Base-by-base conservation (phyloP, 345 rosid genomes). In the Pugionium dolabratum region DNA sequence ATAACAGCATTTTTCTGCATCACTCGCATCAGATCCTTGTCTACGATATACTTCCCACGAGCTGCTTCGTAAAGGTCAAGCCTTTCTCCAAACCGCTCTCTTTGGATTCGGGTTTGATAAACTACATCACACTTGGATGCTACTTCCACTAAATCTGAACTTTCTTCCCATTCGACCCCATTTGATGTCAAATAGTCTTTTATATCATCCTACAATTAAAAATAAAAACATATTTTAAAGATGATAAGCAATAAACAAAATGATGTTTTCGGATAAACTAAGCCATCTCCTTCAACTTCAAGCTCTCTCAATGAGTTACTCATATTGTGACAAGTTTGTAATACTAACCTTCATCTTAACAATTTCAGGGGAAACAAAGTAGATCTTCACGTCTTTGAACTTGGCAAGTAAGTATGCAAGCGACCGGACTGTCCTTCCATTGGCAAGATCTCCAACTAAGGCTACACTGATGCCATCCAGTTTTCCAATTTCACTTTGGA, bases 381-480 rank as follows among this genome's bases (percentile, higher is more conserved):
- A 90, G 63, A 90, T 82, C 80, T 88, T 90, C 71, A 90, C 96
- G 54, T 81, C 80, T 53, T 83, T 71, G 76, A 90, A 94, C 78
- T 86, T 84, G 42, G 99, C 85, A 64, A 94, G 97, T 70, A 94
- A 77, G 76, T 90, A 90, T 1, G 97, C 97, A 51, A 94, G 95
- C 0, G 99, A 94, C 5, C 97, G 86, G 47, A 90, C 96, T 7
- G 97, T 94, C 76, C 99, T 85, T 64, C 95, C 99, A 42, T 94
- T 88, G 6, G 99, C 96, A 72, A 94, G 97, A 76, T 94, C 99
- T 64, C 99, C 99, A 6, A 94, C 99, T 62, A 94, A 84, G 26
- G 87, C 97, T 10, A 90, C 95, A 75, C 70, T 84, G 46, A 90
- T 94, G 65, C 89, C 96, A 66, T 90, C 95, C 73, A 94, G 77